phyloP scores from a whole-genome alignment of 768 basidiomycete species.

The Rubroboletus pulcherrimus region DNA sequence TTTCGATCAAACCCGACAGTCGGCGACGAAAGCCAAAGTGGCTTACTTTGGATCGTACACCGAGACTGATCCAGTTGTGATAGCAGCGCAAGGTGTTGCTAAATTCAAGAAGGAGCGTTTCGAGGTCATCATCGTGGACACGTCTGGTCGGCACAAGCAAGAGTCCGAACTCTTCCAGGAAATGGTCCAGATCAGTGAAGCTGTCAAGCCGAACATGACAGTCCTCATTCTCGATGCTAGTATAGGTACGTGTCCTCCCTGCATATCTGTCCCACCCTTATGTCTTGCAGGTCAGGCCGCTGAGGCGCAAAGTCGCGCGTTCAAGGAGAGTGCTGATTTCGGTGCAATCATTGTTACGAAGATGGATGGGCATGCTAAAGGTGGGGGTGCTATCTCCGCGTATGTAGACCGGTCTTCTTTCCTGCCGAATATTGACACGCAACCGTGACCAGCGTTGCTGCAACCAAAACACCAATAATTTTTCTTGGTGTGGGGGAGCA shows the following conservation, averaged over 20 bases:
- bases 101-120: constrained; percentile 99
- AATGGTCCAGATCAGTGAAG: constrained; percentile 94
- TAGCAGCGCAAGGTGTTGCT: constrained; percentile 89
- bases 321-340: constrained; percentile 97
- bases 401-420: constrained; percentile 39
- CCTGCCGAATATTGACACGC: constrained; percentile 3
- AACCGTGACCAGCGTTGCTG: constrained; percentile 72
- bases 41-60: constrained; percentile 99
- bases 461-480: constrained; percentile 96
- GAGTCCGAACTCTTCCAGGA: constrained; percentile 95
- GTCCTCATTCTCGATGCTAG: constrained; percentile 94
- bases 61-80: constrained; percentile 95
- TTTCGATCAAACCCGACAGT: constrained; percentile 98
- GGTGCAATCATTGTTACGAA: constrained; percentile 99
- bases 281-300: constrained; percentile 80
- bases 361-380: constrained; percentile 99
- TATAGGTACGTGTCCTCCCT: constrained; percentile 55
- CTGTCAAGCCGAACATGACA: constrained; percentile 95
- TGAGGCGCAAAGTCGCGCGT: constrained; percentile 91
- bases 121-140: constrained; percentile 98
- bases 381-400: constrained; percentile 99
- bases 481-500: constrained; percentile 98
- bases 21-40: constrained; percentile 97
- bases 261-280: not conserved
- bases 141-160: constrained; percentile 95